A percentile compares a stretch with the other conserved stretches of the same genome.
phyloP scores from a whole-genome alignment of 2,329 filamentous ascomycete genomes.

The Delphinella strobiligena region DNA sequence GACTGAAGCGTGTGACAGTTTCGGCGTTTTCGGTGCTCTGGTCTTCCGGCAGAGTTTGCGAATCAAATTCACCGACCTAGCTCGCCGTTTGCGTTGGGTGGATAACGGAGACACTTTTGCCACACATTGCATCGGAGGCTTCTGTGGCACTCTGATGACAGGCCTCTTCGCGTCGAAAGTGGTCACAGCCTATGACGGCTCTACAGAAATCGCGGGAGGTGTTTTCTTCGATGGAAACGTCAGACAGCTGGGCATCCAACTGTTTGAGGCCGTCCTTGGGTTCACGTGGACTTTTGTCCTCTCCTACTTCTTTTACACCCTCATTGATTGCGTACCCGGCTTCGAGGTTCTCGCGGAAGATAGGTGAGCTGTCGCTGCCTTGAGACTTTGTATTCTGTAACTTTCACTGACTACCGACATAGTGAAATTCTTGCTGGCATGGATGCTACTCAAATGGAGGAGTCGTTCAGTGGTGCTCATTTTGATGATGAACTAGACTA shows the following conservation, averaged over 20 bases:
- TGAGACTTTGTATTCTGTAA: not conserved
- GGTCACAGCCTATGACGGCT: slow-evolving; percentile 41
- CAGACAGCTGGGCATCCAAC: slow-evolving; percentile 37
- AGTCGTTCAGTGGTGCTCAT: no score
- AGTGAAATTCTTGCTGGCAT: slow-evolving; percentile 37
- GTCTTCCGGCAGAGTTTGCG: slow-evolving; percentile 39
- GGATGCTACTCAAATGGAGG: slow-evolving; percentile 40
- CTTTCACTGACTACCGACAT: slow-evolving; percentile 1
- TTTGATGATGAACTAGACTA: no score
- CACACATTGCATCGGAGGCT: slow-evolving; percentile 41
- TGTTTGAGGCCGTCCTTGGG: slow-evolving; percentile 39
- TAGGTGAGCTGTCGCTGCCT: slow-evolving; percentile 29
- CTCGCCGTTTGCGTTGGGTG: slow-evolving; percentile 37
- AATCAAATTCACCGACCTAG: slow-evolving; percentile 40
- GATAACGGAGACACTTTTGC: slow-evolving; percentile 46
- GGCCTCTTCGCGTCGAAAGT: slow-evolving; percentile 40
- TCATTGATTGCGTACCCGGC: slow-evolving; percentile 42
- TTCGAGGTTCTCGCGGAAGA: slow-evolving; percentile 41
- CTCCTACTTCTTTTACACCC: slow-evolving; percentile 36
- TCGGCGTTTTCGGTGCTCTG: slow-evolving; percentile 35
- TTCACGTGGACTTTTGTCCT: slow-evolving; percentile 40
- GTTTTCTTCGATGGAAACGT: slow-evolving; percentile 43
- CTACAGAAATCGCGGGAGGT: slow-evolving; percentile 36
- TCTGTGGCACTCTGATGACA: slow-evolving; percentile 39
- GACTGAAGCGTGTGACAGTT: no score